phyloP scores from a whole-genome alignment of 352 stramenopile genomes.

The Globisporangium irregulare region DNA sequence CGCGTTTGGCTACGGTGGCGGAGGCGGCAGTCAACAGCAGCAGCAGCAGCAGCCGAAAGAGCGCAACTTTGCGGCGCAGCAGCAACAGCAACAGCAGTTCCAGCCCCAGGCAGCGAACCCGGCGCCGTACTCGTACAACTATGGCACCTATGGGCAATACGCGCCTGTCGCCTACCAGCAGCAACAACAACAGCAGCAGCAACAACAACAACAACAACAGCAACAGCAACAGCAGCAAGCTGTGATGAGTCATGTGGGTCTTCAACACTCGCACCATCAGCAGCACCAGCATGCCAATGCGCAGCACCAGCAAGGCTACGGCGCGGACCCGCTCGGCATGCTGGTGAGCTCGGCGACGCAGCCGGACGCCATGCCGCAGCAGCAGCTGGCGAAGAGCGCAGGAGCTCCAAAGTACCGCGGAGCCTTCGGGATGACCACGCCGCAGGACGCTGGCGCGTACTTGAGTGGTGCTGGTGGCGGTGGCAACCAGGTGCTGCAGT shows the following conservation, averaged over 20 bases:
- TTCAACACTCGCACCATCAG: conserved; percentile 20
- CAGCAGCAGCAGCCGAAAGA: conserved; percentile 14
- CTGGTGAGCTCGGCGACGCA: conserved; percentile 57
- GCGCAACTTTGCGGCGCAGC: conserved; percentile 17
- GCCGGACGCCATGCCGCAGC: conserved; percentile 22
- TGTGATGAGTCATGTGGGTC: conserved; percentile 2
- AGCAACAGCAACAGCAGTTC: conserved; percentile 27
- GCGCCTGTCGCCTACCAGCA: not conserved
- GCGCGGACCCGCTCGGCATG: conserved; percentile 47
- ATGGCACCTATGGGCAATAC: conserved; percentile 26
- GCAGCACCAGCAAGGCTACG: conserved; percentile 25
- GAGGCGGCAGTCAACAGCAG: conserved; percentile 15
- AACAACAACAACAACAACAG: conserved; percentile 8
- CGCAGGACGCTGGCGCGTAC: conserved; percentile 11
- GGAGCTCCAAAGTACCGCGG: conserved; percentile 16
- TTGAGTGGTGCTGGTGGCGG: conserved; percentile 1
- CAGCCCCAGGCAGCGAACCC: conserved; percentile 20
- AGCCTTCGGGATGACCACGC: conserved; percentile 1
- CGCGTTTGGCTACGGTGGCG: conserved; percentile 7
- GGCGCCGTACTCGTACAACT: conserved; percentile 35
- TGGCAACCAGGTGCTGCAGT: conserved; percentile 5
- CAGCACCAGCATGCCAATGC: conserved; percentile 20
- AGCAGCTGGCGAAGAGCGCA: conserved; percentile 20
- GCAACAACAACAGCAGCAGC: conserved; percentile 15
- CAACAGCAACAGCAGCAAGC: conserved; percentile 18